These are phyloP conservation scores for Macrocystidia cucumis DNA, from an alignment of 1,284 basidiomycete species.

Conservation along the genomic window DNA sequence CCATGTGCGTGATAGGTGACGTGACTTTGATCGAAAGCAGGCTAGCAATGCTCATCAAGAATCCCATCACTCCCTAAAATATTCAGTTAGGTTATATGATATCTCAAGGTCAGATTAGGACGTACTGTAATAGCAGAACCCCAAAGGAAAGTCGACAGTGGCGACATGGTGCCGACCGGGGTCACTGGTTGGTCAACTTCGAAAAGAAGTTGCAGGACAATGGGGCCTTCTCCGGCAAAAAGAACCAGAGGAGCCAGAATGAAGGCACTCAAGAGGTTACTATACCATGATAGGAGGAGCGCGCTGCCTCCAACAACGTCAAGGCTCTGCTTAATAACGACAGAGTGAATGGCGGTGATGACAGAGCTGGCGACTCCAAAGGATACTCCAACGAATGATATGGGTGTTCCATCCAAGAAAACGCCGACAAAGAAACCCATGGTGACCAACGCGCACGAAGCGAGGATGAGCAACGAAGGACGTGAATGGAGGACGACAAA, in stretches of 20 bases:
- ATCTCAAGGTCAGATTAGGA: constrained; percentile 7
- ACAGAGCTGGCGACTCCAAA: constrained; percentile 75
- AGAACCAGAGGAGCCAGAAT: constrained; percentile 61
- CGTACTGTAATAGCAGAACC: constrained; percentile 73
- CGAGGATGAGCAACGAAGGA: constrained; percentile 65
- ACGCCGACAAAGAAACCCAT: constrained; percentile 82
- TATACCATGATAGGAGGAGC: constrained; percentile 78
- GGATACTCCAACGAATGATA: constrained; percentile 55
- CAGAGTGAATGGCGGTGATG: constrained; percentile 77
- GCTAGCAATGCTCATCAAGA: constrained; percentile 87
- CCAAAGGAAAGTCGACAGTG: constrained; percentile 62
- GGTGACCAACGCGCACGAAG: constrained; percentile 71
- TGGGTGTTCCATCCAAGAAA: constrained; percentile 61
- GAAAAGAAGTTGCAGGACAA: constrained; percentile 51
- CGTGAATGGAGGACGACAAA: constrained; percentile 62
- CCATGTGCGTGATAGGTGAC: constrained; percentile 89
- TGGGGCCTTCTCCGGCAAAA: constrained; percentile 63
- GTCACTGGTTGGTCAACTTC: constrained; percentile 28
- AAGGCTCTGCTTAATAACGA: constrained; percentile 79
- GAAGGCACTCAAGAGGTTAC: constrained; percentile 67
- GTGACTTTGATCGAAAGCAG: constrained; percentile 87
- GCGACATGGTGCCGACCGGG: constrained; percentile 30
- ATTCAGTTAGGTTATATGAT: constrained; percentile 2
- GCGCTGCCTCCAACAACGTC: constrained; percentile 73
- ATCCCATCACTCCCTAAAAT: constrained; percentile 69